These are phyloP conservation scores for Trametes sp. DNA, from an alignment of 1,284 basidiomycete genomes.

Conservation along the genomic window DNA sequence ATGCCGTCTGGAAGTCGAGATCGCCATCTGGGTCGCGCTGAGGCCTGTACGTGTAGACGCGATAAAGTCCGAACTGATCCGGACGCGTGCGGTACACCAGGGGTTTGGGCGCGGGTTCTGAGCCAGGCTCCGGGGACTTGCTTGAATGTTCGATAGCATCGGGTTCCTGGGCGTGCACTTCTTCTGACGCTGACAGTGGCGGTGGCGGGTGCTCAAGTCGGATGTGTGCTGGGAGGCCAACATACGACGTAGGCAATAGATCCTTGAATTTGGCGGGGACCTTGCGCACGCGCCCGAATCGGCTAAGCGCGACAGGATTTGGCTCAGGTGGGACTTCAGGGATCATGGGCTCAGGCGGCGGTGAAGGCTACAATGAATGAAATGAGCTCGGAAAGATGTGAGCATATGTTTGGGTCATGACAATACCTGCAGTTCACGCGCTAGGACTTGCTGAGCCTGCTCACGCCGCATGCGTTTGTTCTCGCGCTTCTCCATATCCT, in stretches of 20 bases:
- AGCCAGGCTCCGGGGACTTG: neutral
- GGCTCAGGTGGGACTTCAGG: neutral
- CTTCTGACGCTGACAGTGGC: too few species aligned
- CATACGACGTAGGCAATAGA: neutral
- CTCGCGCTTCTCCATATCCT: neutral
- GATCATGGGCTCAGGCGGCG: neutral
- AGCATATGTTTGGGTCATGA: too few species aligned
- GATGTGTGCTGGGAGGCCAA: neutral
- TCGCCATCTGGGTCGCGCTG: neutral
- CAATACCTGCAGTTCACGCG: too few species aligned
- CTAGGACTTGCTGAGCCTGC: too few species aligned
- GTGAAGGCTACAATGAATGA: too few species aligned
- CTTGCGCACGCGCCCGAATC: neutral
- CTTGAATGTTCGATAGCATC: neutral
- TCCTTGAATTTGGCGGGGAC: neutral
- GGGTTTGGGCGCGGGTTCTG: neutral
- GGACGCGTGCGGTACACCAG: neutral
- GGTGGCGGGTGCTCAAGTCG: neutral
- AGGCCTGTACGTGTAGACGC: constrained; percentile 6
- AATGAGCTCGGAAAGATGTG: too few species aligned
- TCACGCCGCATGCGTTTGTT: too few species aligned
- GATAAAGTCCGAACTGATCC: constrained; percentile 12
- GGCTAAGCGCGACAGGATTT: neutral
- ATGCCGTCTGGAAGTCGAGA: too few species aligned
- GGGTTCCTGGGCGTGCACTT: too few species aligned